phyloP scores from a whole-genome alignment of 805 yeast species.

The Lipomyces mesembrius region DNA sequence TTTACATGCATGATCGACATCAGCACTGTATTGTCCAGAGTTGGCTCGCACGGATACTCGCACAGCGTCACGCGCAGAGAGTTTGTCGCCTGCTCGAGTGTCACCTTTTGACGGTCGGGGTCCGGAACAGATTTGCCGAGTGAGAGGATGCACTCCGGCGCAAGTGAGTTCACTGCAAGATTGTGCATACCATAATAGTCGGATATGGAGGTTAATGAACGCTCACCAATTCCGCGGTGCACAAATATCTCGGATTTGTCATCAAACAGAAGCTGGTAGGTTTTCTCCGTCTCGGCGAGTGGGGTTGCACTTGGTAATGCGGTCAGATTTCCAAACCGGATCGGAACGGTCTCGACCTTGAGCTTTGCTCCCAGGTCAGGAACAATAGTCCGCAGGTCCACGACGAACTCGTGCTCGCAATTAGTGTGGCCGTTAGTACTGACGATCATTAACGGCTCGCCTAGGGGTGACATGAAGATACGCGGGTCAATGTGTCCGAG shows the following conservation, averaged over 20 bases:
- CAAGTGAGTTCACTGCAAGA: constrained; percentile 18
- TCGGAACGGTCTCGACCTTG: constrained; percentile 20
- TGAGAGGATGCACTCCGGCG: constrained; percentile 15
- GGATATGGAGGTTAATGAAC: constrained; percentile 17
- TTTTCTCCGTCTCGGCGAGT: constrained; percentile 15
- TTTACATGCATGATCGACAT: constrained; percentile 29
- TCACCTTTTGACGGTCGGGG: neutral
- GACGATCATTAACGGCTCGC: constrained; percentile 31
- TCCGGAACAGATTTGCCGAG: constrained; percentile 5
- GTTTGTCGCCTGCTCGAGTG: constrained; percentile 32
- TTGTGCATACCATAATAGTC: constrained; percentile 19
- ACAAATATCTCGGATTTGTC: constrained; percentile 21
- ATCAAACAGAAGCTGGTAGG: constrained; percentile 28
- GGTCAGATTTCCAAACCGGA: constrained; percentile 14
- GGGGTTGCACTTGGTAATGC: constrained; percentile 16
- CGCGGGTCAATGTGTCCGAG: constrained; percentile 29
- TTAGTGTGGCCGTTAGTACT: constrained; percentile 12
- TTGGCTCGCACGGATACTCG: constrained; percentile 34
- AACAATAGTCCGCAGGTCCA: constrained; percentile 24
- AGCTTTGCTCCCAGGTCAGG: constrained; percentile 25
- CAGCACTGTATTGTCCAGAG: constrained; percentile 33
- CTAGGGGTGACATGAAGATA: constrained; percentile 26
- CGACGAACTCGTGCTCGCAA: constrained; percentile 25
- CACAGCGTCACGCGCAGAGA: constrained; percentile 33
- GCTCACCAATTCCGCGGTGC: constrained; percentile 16